Base-by-base conservation (phyloP, 345 rosid species). In the Euphorbia pulcherrima region DNA sequence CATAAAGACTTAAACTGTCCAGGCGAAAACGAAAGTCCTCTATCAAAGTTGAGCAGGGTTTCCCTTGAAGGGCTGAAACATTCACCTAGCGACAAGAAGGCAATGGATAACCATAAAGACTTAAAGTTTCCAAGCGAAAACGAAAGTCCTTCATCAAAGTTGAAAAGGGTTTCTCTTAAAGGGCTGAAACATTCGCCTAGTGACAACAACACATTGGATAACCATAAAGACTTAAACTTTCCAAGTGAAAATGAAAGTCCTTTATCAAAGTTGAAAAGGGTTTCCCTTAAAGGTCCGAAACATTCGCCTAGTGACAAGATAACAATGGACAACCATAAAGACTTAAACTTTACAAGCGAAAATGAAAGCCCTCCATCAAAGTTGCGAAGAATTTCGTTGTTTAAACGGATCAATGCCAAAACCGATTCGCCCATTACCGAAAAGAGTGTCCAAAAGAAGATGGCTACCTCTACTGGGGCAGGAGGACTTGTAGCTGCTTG, bases 401-500 rank as follows among this genome's bases (percentile, higher is more conserved):
- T 70, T 60, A 85, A 83, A 80, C 71, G 80, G 51, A 39, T 77
- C 40, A 84, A 80, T 73, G 61, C 70, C 35, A 81, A 75, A 61
- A 59, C 65, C 0, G 82, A 84, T 70, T 73, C 79, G 41, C 62
- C 75, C 23, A 66, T 13, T 68, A 82, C 79, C 76, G 87, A 82
- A 60, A 83, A 86, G 73, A 29, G 55, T 20, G 40, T 53, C 64
- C 69, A 53, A 27, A 77, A 74, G 74, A 72, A 74, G 35, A 59
- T 56, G 55, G 60, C 83, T 46, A 48, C 79, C 17, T 72, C 79
- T 29, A 52, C 17, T 11, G 74, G 73, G 68, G n/a, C n/a, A n/a
- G n/a, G n/a, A n/a, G n/a, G n/a, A n/a, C 83, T 85, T 46, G 76
- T 70, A 67, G 79, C 64, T 66, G 95, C 98, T 65, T 86, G 88